Evolutionary conservation across 1,139 yeast species (phyloP).

Genomic region (Maudiozyma humilis): DNA sequence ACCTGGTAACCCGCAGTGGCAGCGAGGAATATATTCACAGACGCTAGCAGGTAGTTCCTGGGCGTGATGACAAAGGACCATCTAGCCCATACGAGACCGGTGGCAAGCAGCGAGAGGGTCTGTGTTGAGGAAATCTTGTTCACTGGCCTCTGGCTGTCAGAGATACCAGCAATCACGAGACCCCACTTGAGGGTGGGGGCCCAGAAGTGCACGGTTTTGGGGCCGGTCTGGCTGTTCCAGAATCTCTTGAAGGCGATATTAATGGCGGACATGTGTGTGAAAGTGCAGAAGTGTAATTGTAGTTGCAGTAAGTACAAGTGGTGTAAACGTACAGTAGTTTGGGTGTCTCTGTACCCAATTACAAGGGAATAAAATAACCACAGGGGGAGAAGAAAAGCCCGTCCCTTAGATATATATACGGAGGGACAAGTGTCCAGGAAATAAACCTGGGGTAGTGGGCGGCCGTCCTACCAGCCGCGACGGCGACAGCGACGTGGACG

Average conservation of each 20-base stretch:
- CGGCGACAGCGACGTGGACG: too few species aligned
- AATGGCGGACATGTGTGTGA: constrained; percentile 34
- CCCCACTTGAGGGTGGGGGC: constrained; percentile 55
- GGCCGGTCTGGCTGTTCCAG: constrained; percentile 85
- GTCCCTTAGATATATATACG: background rate
- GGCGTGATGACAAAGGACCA: constrained; percentile 95
- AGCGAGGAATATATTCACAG: constrained; percentile 90
- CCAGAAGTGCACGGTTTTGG: constrained; percentile 94
- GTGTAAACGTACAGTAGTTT: too few species aligned
- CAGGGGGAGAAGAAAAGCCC: too few species aligned
- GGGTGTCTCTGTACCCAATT: too few species aligned
- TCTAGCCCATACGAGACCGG: constrained; percentile 96
- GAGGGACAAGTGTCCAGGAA: too few species aligned
- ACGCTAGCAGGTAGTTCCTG: constrained; percentile 75
- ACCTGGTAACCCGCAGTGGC: constrained; percentile 84
- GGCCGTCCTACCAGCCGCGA: too few species aligned
- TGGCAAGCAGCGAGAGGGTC: constrained; percentile 74
- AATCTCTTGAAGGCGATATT: constrained; percentile 48
- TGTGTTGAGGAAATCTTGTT: constrained; percentile 89
- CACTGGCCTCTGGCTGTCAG: constrained; percentile 81
- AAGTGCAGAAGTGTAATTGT: background rate
- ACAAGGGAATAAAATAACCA: too few species aligned
- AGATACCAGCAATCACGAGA: constrained; percentile 81
- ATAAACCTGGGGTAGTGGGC: background rate
- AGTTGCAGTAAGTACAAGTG: background rate